phyloP scores from a whole-genome alignment of 1,284 basidiomycete genomes.

The Neotropicomus parvogracilis region DNA sequence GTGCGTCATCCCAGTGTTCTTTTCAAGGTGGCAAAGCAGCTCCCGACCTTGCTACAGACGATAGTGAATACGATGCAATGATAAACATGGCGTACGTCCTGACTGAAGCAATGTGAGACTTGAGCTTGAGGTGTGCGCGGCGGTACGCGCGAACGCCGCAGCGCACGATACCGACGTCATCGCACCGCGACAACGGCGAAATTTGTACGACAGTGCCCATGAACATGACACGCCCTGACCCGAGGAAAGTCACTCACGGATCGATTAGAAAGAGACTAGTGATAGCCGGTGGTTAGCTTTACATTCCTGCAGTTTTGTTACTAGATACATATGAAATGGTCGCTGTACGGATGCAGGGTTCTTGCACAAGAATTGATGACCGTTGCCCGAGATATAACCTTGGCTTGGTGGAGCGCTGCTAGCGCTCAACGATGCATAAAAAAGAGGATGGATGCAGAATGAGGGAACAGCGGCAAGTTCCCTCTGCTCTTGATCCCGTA shows the following conservation, averaged over 20 bases:
- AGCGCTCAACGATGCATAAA: conserved; percentile 43
- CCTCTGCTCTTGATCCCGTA: too few species aligned
- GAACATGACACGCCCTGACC: not conserved
- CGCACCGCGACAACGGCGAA: too few species aligned
- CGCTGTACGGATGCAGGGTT: conserved; percentile 51
- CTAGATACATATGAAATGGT: conserved; percentile 27
- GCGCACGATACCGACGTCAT: too few species aligned
- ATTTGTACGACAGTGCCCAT: too few species aligned
- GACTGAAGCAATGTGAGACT: too few species aligned
- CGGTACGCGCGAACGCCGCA: too few species aligned
- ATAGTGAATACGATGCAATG: too few species aligned
- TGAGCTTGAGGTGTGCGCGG: too few species aligned
- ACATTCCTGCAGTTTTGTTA: not conserved
- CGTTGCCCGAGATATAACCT: conserved; percentile 54
- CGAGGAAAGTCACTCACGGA: conserved; percentile 30
- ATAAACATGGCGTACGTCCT: too few species aligned
- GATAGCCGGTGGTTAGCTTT: not conserved
- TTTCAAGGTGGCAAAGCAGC: too few species aligned
- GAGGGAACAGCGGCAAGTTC: conserved; percentile 55
- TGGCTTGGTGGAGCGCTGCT: conserved; percentile 29
- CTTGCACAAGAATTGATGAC: conserved; percentile 45
- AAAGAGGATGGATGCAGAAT: conserved; percentile 51
- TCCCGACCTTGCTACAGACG: too few species aligned
- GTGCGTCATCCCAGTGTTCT: too few species aligned
- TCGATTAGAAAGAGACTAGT: conserved; percentile 53